Base-by-base conservation (phyloP, 306 rosid genomes). In the Styphnolobium japonicum region DNA sequence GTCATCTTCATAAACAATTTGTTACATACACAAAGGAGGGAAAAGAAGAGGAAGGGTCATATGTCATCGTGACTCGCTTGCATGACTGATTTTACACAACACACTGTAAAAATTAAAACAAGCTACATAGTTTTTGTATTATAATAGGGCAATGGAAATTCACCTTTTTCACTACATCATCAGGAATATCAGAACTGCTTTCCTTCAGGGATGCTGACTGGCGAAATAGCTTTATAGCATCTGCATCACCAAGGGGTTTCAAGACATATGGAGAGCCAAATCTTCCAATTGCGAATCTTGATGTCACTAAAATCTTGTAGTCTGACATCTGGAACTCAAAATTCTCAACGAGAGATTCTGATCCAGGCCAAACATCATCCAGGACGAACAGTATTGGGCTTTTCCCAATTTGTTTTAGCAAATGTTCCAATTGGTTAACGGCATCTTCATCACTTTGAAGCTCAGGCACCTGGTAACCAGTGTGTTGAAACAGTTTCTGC, bases 231-330 rank as follows among this genome's bases (percentile, higher is more conserved):
- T 64, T 25, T 39, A 65, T 65, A 25, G 97, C 86, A 82, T 89
- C 87, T 57, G 19, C 39, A 4, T 82, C 78, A 19, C 42, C 60
- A 68, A 94, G 77, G 12, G 85, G 37, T 43, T 65, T 60, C 80
- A 94, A 78, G 22, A 33, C 8, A 15, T 80, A 69, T 0, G 67
- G 45, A 21, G 52, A 0, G 2, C 84, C 75, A 53, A 83, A 90
- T 68, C 81, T 69, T 57, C 37, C 46, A n/a, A 92, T 83, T 46
- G 49, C 33, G 10, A 33, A 82, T 75, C 91, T 83, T 19, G 97
- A 94, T 37, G 93, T 92, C 64, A 89, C 92, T 66, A 94, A 55
- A 75, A 90, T 79, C 81, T 86, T 92, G 79, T 68, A 87, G 16
- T 79, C 61, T 46, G 87, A 67, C 4, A 82, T 80, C 34, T 68